Evolutionary conservation across 2,329 filamentous ascomycete species (phyloP).

Genomic region (Ceratocystis cubensis): DNA sequence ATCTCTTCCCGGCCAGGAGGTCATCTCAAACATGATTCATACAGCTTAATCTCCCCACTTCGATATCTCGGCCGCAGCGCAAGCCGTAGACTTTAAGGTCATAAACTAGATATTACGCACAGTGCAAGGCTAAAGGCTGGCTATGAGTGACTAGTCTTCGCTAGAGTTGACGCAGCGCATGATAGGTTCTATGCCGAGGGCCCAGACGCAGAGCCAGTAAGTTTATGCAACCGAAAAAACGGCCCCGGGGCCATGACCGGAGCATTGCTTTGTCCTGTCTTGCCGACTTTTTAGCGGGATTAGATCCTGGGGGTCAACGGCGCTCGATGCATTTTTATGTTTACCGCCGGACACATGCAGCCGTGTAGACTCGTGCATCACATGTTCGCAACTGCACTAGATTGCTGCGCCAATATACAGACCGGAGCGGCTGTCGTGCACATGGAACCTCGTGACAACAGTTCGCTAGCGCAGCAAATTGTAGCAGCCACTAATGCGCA

Average conservation of each 20-base stretch:
- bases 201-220: constrained; percentile 9
- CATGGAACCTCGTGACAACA: neutral
- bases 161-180: constrained; percentile 25
- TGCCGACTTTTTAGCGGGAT: constrained; percentile 18
- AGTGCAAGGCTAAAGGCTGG: constrained; percentile 24
- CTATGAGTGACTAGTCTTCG: constrained; percentile 27
- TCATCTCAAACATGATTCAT: constrained; percentile 24
- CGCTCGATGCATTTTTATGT: constrained; percentile 28
- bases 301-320: constrained; percentile 30
- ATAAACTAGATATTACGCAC: constrained; percentile 25
- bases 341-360: constrained; percentile 24
- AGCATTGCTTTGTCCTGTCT: neutral
- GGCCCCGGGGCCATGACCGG: too few relatives aligned
- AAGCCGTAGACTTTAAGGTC: constrained; percentile 24
- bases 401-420: constrained; percentile 22
- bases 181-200: constrained; percentile 15
- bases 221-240: neutral
- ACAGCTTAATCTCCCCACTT: constrained; percentile 23
- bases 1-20: neutral
- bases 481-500: constrained; percentile 26
- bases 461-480: constrained; percentile 17
- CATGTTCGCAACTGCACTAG: constrained; percentile 18
- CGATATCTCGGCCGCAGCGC: constrained; percentile 22
- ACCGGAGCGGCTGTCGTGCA: constrained; percentile 23
- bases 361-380: constrained; percentile 24